Conservation (phyloP, 2,329 filamentous ascomycete species). For the Diaporthe helianthi region DNA sequence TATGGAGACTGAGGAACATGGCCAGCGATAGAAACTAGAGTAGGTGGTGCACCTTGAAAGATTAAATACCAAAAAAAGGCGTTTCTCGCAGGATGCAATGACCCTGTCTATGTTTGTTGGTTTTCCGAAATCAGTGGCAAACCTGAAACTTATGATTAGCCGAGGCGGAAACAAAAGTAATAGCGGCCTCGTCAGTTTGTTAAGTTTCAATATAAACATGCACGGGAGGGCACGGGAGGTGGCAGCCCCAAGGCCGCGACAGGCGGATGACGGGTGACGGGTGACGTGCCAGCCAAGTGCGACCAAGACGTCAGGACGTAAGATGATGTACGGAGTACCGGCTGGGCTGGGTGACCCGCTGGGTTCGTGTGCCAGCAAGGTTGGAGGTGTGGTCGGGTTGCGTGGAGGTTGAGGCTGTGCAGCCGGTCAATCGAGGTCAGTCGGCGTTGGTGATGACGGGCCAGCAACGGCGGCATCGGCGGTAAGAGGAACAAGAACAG, state of each 20-base stretch:
- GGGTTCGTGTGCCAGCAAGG: slow-evolving; percentile 3
- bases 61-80: not conserved
- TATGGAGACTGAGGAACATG: not conserved
- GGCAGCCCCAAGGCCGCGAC: slow-evolving; percentile 4
- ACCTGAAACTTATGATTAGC: not conserved
- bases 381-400: slow-evolving; percentile 24
- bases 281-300: slow-evolving; percentile 21
- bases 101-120: not conserved
- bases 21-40: slow-evolving; percentile 17
- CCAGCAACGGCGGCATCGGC: not conserved
- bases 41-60: slow-evolving; percentile 4
- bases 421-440: not conserved
- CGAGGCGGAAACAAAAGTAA: not conserved
- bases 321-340: slow-evolving; percentile 14
- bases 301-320: slow-evolving; percentile 23
- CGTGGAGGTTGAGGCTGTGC: slow-evolving; percentile 23
- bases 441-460: slow-evolving; percentile 6
- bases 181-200: not conserved
- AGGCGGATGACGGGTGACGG: not conserved
- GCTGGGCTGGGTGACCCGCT: slow-evolving; percentile 11
- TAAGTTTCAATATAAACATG: not conserved
- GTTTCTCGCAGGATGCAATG: not conserved
- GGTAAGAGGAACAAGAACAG: not conserved
- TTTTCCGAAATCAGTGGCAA: not conserved
- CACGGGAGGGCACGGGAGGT: not conserved